Percentiles rank a stretch among this genome's conserved stretches.
phyloP scores from a whole-genome alignment of 768 basidiomycete genomes.

The Naganishia randhawae region DNA sequence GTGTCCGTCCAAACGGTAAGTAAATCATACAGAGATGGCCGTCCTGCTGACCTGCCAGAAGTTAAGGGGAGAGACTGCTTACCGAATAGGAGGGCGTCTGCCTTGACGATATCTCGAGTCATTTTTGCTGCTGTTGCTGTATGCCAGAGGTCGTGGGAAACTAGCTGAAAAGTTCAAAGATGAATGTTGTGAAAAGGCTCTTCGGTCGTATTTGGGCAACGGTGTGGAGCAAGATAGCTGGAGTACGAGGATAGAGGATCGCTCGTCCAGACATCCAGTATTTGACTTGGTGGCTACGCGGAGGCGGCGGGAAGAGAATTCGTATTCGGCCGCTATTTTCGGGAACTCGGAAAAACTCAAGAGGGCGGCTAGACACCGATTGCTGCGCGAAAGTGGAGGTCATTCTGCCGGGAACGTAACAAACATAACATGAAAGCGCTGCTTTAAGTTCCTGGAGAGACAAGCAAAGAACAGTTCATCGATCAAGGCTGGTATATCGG shows the following conservation, averaged over 20 bases:
- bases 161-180: background rate
- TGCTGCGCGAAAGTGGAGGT: background rate
- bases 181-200: background rate
- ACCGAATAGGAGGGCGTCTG: slow-evolving; percentile 24
- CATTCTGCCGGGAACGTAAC: background rate
- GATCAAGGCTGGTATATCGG: too few species aligned
- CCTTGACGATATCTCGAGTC: slow-evolving; percentile 19
- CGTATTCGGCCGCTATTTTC: background rate
- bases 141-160: background rate
- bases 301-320: background rate
- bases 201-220: too few species aligned
- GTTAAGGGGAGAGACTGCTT: background rate
- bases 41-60: background rate
- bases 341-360: too few species aligned
- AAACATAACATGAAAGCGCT: background rate
- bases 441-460: too few species aligned
- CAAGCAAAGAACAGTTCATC: too few species aligned
- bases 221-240: background rate
- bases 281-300: too few species aligned
- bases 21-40: background rate
- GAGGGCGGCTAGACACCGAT: background rate
- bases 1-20: background rate
- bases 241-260: too few species aligned
- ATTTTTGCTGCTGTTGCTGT: background rate
- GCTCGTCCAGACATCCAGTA: too few species aligned